Percentiles rank a stretch among this genome's conserved stretches.
Evolutionary conservation across 2,329 filamentous ascomycete species (phyloP).

Genomic region (Epichloe gansuensis): DNA sequence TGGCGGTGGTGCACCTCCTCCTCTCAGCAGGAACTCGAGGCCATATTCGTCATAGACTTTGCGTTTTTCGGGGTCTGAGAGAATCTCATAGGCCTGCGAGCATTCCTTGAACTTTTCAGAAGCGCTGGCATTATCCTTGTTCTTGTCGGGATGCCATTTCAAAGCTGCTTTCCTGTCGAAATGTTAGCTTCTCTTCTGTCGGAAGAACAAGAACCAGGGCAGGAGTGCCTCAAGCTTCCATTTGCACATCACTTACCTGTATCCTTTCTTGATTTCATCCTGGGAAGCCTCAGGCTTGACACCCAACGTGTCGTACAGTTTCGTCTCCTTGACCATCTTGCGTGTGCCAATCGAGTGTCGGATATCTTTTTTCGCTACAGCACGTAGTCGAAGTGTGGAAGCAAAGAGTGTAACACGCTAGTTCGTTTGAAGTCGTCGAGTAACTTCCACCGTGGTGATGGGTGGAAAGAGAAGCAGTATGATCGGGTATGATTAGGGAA

Average conservation of each 20-base stretch:
- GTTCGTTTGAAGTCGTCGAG: neutral
- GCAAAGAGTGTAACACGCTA: neutral
- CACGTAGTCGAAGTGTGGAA: neutral
- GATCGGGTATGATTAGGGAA: too few species aligned
- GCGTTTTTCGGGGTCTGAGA: conserved; percentile 92
- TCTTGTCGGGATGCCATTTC: conserved; percentile 96
- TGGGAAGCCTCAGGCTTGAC: conserved; percentile 70
- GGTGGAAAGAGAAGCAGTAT: neutral
- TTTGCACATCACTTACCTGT: conserved; percentile 43
- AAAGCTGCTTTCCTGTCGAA: conserved; percentile 63
- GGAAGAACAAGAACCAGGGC: neutral
- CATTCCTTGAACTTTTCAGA: conserved; percentile 96
- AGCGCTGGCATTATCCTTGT: conserved; percentile 76
- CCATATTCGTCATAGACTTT: conserved; percentile 92
- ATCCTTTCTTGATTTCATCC: conserved; percentile 96
- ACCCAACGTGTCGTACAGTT: conserved; percentile 79
- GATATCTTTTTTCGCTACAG: neutral
- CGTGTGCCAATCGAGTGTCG: conserved; percentile 2
- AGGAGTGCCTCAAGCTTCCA: neutral
- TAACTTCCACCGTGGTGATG: neutral
- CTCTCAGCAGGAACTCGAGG: conserved; percentile 79
- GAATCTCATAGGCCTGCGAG: conserved; percentile 94
- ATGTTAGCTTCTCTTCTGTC: neutral
- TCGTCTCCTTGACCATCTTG: conserved; percentile 86
- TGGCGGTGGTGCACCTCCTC: conserved; percentile 56